Evolutionary conservation across 169 alveolate genomes (phyloP).

Genomic region (Plasmodium gonderi): DNA sequence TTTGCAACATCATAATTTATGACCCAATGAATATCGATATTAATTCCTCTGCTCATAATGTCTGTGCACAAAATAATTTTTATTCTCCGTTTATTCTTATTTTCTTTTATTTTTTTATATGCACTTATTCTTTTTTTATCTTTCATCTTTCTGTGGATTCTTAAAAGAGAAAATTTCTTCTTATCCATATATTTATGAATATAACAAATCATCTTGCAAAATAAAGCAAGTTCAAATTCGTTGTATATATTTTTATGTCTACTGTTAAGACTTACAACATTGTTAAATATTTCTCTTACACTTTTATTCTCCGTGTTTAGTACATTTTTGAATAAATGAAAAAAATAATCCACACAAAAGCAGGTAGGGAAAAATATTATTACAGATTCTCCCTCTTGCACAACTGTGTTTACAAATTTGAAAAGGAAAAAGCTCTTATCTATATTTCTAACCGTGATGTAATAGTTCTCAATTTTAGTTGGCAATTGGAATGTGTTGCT

Average conservation of each 20-base stretch:
- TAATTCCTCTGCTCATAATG: constrained; percentile 65
- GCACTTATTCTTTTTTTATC: constrained; percentile 61
- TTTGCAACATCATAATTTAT: constrained; percentile 60
- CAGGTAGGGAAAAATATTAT: constrained; percentile 51
- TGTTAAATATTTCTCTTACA: neutral
- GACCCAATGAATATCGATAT: constrained; percentile 60
- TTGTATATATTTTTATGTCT: constrained; percentile 7
- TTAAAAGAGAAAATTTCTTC: constrained; percentile 49
- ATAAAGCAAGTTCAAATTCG: neutral
- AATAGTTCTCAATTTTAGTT: constrained; percentile 37
- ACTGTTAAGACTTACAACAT: neutral
- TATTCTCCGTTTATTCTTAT: neutral
- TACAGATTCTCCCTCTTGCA: constrained; percentile 20
- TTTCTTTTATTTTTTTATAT: constrained; percentile 31
- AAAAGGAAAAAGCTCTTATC: constrained; percentile 48
- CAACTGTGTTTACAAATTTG: constrained; percentile 48
- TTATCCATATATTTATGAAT: constrained; percentile 52
- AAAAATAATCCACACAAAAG: constrained; percentile 47
- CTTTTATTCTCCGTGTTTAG: neutral
- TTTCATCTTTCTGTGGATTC: constrained; percentile 71
- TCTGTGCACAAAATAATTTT: constrained; percentile 64
- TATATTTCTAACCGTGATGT: constrained; percentile 37
- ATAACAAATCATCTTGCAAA: constrained; percentile 41
- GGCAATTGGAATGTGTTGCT: constrained; percentile 24
- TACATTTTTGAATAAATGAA: constrained; percentile 40